Evolutionary conservation across 2,329 filamentous ascomycete genomes (phyloP), one percentile per base, ranked within the genome.

Genomic region (Claviceps cyperi): DNA sequence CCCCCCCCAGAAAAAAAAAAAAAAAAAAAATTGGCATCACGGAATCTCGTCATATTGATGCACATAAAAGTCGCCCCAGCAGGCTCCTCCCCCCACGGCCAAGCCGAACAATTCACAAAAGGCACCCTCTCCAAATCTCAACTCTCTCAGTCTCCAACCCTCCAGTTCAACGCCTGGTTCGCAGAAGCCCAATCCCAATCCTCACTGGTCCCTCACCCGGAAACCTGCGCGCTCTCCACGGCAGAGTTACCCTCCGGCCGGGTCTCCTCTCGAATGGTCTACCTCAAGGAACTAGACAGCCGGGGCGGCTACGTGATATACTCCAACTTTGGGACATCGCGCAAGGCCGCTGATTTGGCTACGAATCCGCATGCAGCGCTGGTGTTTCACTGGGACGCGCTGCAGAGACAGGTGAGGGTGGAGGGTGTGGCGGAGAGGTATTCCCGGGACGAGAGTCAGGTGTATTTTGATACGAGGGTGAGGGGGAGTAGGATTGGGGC

Each of bases 91-190:
- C 66, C 71, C 48, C 69, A 77, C 49, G 69, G 72, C 1, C 84
- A 85, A 64, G 87, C 88, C 11, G 79, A 78, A 22, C 88, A 94
- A 65, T 94, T 90, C 73, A 80, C 76, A 47, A 67, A 65, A 49
- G 78, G 77, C 58, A 72, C 74, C 1, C 78, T 94, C 32, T 71
- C 75, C 37, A 74, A 71, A 45, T 59, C 66, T 1, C 76, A 87
- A 61, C 79, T 94, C 17, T 66, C 78, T 58, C 60, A 73, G 1
- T 50, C 76, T 50, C 92, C 92, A 0, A 79, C 91, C 51, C 72
- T 74, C 35, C 92, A 97, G 70, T 98, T 97, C 73, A 78, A 94
- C 70, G 66, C 70, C 54, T 98, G 92, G 92, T 98, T 94, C 75
- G 74, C 77, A 13, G 75, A 82, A 53, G 86, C 90, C 0, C 78